Conservation (phyloP, 495 filamentous ascomycete species). For the Daldinia bambusicola region DNA sequence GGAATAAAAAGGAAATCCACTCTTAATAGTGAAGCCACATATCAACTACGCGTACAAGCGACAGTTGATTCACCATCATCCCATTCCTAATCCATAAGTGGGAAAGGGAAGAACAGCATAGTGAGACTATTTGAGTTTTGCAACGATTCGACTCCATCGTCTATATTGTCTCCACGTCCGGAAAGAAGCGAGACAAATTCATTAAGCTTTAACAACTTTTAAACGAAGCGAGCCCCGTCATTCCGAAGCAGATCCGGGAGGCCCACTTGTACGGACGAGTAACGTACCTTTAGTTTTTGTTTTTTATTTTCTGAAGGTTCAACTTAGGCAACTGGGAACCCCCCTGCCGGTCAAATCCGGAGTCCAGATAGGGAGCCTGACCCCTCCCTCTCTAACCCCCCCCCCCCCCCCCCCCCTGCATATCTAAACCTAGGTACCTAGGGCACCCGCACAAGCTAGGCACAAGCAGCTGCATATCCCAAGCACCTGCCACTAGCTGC, state of each 20-base stretch:
- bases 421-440: neutral
- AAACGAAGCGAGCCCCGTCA: constrained; percentile 28
- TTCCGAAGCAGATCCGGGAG: constrained; percentile 39
- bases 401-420: too few relatives aligned
- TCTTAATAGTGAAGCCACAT: constrained; percentile 32
- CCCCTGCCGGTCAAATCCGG: constrained; percentile 33
- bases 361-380: constrained; percentile 12
- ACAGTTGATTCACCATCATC: constrained; percentile 16
- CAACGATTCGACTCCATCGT: constrained; percentile 31
- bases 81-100: neutral
- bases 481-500: constrained; percentile 38
- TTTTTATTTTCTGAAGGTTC: neutral
- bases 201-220: constrained; percentile 15
- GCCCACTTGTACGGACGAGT: constrained; percentile 28
- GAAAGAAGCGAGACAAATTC: constrained; percentile 34
- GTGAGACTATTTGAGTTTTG: constrained; percentile 7
- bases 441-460: constrained; percentile 33
- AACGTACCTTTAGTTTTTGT: constrained; percentile 18
- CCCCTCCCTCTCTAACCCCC: constrained; percentile 25
- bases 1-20: constrained; percentile 30
- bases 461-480: constrained; percentile 28
- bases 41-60: constrained; percentile 28
- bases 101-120: constrained; percentile 7
- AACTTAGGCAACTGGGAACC: constrained; percentile 1
- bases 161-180: constrained; percentile 10